Conservation (phyloP, 192 early-diverging fungal species). For the Entomortierella lignicola region DNA sequence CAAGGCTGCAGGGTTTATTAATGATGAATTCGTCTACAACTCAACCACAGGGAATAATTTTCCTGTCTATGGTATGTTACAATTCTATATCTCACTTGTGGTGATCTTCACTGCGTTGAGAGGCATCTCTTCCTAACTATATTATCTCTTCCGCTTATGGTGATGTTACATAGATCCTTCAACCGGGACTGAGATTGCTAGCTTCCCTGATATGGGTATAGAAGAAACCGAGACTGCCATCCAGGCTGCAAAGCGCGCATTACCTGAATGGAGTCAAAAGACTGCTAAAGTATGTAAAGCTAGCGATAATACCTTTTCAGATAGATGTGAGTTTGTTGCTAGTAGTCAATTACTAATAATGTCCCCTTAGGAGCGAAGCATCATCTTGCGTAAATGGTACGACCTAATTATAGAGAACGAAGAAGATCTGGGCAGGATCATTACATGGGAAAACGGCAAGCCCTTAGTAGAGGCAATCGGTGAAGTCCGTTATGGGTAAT, state of each 20-base stretch:
- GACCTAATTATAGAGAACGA: slow-evolving; percentile 73
- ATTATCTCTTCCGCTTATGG: not conserved
- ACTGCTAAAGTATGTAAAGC: slow-evolving; percentile 63
- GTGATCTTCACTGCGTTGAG: not conserved
- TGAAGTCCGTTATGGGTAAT: slow-evolving; percentile 57
- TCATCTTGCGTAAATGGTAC: slow-evolving; percentile 71
- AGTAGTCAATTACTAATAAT: not conserved
- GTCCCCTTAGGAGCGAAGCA: slow-evolving; percentile 60
- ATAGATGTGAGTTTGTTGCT: too few species aligned
- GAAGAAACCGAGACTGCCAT: slow-evolving; percentile 69
- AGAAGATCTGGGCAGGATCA: slow-evolving; percentile 81
- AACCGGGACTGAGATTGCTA: slow-evolving; percentile 67
- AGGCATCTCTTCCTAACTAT: not conserved
- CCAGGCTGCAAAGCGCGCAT: slow-evolving; percentile 66
- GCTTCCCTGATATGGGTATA: slow-evolving; percentile 73
- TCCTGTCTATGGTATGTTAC: slow-evolving; percentile 61
- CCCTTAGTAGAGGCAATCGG: slow-evolving; percentile 62
- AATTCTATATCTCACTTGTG: not conserved
- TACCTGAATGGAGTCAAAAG: slow-evolving; percentile 68
- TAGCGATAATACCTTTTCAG: too few species aligned
- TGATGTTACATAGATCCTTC: slow-evolving; percentile 65
- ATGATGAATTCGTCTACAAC: slow-evolving; percentile 64
- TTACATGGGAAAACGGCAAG: slow-evolving; percentile 91
- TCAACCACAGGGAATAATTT: slow-evolving; percentile 60
- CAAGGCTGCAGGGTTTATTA: slow-evolving; percentile 64